Evolutionary conservation across 768 basidiomycete genomes (phyloP), one percentile per base, ranked within the genome.

Genomic region (Leucocoprinus birnbaumii): DNA sequence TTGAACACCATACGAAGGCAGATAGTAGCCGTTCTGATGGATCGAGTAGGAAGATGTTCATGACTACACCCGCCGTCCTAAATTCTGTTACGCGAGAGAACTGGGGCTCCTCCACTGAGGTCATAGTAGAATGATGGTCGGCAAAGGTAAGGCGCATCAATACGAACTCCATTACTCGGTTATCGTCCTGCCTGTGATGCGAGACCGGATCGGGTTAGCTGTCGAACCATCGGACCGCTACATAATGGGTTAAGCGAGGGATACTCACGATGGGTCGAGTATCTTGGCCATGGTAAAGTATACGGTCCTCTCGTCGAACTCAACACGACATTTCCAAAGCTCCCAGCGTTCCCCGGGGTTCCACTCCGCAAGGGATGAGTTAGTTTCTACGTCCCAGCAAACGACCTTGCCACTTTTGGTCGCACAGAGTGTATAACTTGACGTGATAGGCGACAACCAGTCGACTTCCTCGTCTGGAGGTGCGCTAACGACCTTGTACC

Each of bases 231-330:
- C n/a, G n/a, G 41, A 31, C 31, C 5, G 31, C 11, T 31, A 11
- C n/a, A n/a, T n/a, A 31, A 31, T 45, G 34, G 47, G 18, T 35
- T 13, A 34, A 1, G 18, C 13, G 3, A 31, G 21, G 27, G 31
- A 16, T 10, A 76, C 79, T 70, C 64, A 81, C 80, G 75, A 72
- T 56, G 72, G 74, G 27, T 71, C 65, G 19, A 86, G 60, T 25
- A 84, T 76, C 63, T 82, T 85, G 1, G 87, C 87, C 86, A 89
- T 89, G 0, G 83, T 86, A 61, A 89, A 87, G 66, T 80, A 89
- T 34, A 88, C 86, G 0, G 83, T 80, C 55, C 83, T 71, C 59
- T 83, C 79, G 38, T 87, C 86, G 62, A 87, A 89, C 62, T 88
- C 87, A 16, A 89, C 86, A 8, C 87, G 71, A 59, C 87, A 89